Evolutionary conservation across 164 flowering plant species (phyloP), one percentile per base, ranked within the genome.

Genomic region (Brasenia schreberi): DNA sequence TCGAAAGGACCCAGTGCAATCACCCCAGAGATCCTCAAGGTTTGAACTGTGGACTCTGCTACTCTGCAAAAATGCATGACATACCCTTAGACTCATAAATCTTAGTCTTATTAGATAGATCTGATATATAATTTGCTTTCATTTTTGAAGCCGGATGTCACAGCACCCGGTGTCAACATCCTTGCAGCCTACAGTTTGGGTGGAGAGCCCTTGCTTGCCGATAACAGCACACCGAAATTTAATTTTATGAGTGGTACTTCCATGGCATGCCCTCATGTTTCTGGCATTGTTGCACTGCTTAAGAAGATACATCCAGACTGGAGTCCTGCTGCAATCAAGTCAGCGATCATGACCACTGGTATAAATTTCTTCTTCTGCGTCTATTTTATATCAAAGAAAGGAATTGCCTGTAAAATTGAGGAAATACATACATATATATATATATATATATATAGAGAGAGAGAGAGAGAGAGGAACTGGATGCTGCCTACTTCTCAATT

Each of bases 1-100:
- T 85, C 93, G 0, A 69, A 61, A 62, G 90, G 93, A 49, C 93
- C 93, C 5, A 85, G 77, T 67, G 64, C 72, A 12, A 63, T 87
- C 18, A 75, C 78, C 0, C 88, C 90, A 4, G 86, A 80, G 44
- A 81, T 87, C 66, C 87, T 85, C 17, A 61, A 61, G 63, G 63
- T 61, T 61, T n/a, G 17, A 49, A 4, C 39, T 33, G 3, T 33
- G 39, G 39, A 3, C 39, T 33, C 39, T 33, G 39, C 39, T 33
- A 33, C 39, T 33, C 39, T 1, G 4, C 39, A 33, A 3, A 33
- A 33, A 33, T 33, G 39, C 39, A 33, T 33, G 4, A 33, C 39
- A 33, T 33, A 3, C 4, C 39, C 39, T 33, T 33, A 3, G 39
- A 33, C 4, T 33, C 39, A 33, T 3, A 33, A 33, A 33, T 3